Conservation (phyloP, 2,329 filamentous ascomycete species). For the Sclerotinia nivalis region DNA sequence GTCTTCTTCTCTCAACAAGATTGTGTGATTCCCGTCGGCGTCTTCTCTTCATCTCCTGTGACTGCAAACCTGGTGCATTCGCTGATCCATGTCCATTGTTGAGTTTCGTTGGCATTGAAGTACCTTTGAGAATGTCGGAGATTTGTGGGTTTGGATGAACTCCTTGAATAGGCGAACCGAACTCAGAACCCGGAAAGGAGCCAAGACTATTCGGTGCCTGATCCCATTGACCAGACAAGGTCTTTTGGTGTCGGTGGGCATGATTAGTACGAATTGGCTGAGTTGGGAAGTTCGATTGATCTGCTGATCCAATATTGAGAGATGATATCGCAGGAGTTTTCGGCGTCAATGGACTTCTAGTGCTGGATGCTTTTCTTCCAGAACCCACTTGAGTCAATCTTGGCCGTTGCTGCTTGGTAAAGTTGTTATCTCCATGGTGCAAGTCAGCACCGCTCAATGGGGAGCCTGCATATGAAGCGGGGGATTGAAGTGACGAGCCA, state of each 20-base stretch:
- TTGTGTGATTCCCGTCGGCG: conserved; percentile 93
- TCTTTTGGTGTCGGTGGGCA: conserved; percentile 71
- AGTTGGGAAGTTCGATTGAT: conserved; percentile 70
- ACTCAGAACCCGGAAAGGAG: conserved; percentile 85
- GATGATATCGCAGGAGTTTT: conserved; percentile 78
- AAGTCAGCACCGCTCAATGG: conserved; percentile 53
- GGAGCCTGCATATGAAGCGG: conserved; percentile 52
- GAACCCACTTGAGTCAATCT: conserved; percentile 65
- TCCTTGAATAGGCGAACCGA: conserved; percentile 76
- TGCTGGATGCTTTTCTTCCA: conserved; percentile 68
- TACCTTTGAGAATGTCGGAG: conserved; percentile 84
- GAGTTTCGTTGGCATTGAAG: conserved; percentile 88
- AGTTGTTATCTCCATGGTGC: conserved; percentile 49
- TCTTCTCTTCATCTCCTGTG: conserved; percentile 91
- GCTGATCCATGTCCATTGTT: conserved; percentile 44
- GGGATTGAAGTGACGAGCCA: conserved; percentile 55
- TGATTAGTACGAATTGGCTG: conserved; percentile 75
- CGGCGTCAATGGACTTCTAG: conserved; percentile 78
- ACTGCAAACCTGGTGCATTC: conserved; percentile 54
- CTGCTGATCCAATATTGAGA: conserved; percentile 62
- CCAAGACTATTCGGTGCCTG: conserved; percentile 80
- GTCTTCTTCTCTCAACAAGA: conserved; percentile 86
- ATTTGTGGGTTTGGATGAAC: conserved; percentile 72
- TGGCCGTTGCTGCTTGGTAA: conserved; percentile 59
- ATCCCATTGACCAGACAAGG: conserved; percentile 85